A percentile compares a stretch with the other conserved stretches of the same genome.
These are phyloP conservation scores for Backusella westeae DNA, from an alignment of 192 early-diverging fungal species.

Conservation along the genomic window DNA sequence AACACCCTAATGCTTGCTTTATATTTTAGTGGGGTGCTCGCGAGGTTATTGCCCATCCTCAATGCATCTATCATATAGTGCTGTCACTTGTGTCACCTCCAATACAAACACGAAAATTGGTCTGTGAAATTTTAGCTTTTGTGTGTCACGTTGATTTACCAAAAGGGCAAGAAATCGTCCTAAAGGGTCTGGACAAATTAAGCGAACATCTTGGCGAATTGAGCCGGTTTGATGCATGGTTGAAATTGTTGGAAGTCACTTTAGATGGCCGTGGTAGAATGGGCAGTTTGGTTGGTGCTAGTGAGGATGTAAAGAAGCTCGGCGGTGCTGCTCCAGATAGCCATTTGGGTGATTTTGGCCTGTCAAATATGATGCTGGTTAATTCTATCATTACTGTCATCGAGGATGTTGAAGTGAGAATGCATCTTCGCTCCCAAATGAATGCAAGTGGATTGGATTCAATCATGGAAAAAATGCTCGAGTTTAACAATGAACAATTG, in stretches of 20 bases:
- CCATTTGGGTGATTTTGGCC: slow-evolving; percentile 72
- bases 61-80: slow-evolving; percentile 69
- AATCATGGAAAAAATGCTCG: slow-evolving; percentile 58
- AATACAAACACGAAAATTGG: slow-evolving; percentile 66
- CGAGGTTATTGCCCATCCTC: slow-evolving; percentile 68
- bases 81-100: slow-evolving; percentile 76
- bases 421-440: slow-evolving; percentile 72
- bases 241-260: slow-evolving; percentile 70
- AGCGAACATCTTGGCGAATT: slow-evolving; percentile 62
- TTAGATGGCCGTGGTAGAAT: slow-evolving; percentile 78
- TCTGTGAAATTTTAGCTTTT: slow-evolving; percentile 74
- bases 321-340: slow-evolving; percentile 57
- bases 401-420: slow-evolving; percentile 72
- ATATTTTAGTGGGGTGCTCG: slow-evolving; percentile 70
- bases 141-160: slow-evolving; percentile 76
- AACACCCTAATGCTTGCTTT: not conserved
- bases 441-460: slow-evolving; percentile 67
- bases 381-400: slow-evolving; percentile 72
- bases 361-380: slow-evolving; percentile 74
- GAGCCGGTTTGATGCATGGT: slow-evolving; percentile 76
- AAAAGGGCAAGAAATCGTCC: slow-evolving; percentile 70
- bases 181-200: slow-evolving; percentile 76
- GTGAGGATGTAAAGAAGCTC: slow-evolving; percentile 67
- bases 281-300: slow-evolving; percentile 74
- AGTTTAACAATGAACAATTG: slow-evolving; percentile 52